Evolutionary conservation across 2,329 filamentous ascomycete species (phyloP), one percentile per base, ranked within the genome.

Genomic region (Diaporthe vexans): DNA sequence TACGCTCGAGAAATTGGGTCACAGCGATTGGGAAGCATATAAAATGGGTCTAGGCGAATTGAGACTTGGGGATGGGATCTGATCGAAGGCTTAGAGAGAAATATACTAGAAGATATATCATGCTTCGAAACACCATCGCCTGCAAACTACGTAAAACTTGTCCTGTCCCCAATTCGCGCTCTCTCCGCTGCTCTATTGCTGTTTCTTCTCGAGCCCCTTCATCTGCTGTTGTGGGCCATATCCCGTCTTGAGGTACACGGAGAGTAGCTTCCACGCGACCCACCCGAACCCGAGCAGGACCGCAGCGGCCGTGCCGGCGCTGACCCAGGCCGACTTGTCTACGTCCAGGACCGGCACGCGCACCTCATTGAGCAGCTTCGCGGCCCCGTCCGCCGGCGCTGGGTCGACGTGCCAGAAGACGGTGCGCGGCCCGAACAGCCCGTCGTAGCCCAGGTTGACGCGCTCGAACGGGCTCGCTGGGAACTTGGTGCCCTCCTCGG

Each of bases 381-480:
- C 78, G 10, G 79, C 79, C 43, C 78, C 78, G 9, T 79, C 79
- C 4, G 1, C 71, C 77, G 46, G 46, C n/a, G 79, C 80, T 1
- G 93, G 92, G 48, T 87, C 85, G 2, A 94, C 82, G 81, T 98
- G 95, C 88, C 95, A 97, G 81, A 98, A 98, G 80, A 94, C 88
- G 0, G 95, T 97, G 67, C 90, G 88, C 0, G 91, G 88, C 1
- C 90, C 91, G 81, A 98, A 98, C 11, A 97, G 83, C 0, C 88
- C 90, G 77, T 98, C 96, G 81, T 95, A 98, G 0, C 95, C 95
- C n/a, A 98, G 79, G 80, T 94, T 91, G n/a, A 88, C 85, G 8
- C 94, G 88, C 81, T 98, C 95, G 82, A 98, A 98, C 0, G 96
- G 96, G 79, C 94, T 98, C 7, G 88, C 89, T 0, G 89, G 83